phyloP scores from a whole-genome alignment of 345 rosid genomes.

The Geranium brycei region DNA sequence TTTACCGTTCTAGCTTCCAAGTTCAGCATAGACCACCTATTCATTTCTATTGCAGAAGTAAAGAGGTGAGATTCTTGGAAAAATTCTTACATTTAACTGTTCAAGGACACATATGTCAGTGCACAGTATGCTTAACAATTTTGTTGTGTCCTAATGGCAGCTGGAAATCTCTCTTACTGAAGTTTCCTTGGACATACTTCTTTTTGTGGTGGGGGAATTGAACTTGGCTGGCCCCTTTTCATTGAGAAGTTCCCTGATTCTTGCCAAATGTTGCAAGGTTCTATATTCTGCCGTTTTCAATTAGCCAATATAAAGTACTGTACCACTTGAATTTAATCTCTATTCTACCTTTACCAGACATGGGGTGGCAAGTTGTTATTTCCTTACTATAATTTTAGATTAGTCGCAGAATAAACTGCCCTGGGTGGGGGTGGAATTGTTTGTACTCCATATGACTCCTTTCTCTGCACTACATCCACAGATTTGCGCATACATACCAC shows the following conservation, averaged over 20 bases:
- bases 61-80: constrained; percentile 35
- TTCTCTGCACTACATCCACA: not conserved
- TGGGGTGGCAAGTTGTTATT: not conserved
- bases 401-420: not conserved
- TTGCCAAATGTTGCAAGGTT: constrained; percentile 85
- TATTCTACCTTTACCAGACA: not conserved
- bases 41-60: constrained; percentile 58
- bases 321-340: not conserved
- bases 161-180: constrained; percentile 58
- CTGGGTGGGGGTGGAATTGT: not conserved
- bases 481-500: too few species aligned
- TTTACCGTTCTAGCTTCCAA: constrained; percentile 47
- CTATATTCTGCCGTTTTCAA: not conserved
- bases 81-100: constrained; percentile 4
- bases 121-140: constrained; percentile 10
- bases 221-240: constrained; percentile 85
- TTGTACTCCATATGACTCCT: not conserved
- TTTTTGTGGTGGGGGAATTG: constrained; percentile 61
- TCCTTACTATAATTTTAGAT: not conserved
- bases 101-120: constrained; percentile 1
- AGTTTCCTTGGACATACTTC: constrained; percentile 70
- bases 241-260: constrained; percentile 45
- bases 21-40: constrained; percentile 40
- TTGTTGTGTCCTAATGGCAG: constrained; percentile 32
- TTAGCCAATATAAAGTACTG: not conserved